Conservation (phyloP, 768 basidiomycete species). For the Tulasnella calospora region DNA sequence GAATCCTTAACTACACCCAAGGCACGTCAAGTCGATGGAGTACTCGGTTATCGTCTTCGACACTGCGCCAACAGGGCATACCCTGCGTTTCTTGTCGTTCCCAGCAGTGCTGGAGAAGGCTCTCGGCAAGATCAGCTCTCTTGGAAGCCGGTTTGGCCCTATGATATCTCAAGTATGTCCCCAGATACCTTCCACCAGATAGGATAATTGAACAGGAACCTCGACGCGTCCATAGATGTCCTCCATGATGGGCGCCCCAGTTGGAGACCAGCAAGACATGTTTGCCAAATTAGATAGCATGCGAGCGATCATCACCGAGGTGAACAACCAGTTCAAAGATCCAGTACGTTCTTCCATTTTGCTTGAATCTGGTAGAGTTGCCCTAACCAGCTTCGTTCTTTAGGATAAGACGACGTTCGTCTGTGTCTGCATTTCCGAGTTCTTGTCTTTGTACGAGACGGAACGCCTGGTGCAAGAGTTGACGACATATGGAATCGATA, state of each 20-base stretch:
- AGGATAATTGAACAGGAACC: background rate
- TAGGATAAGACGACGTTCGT: slow-evolving; percentile 99
- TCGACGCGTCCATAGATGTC: slow-evolving; percentile 59
- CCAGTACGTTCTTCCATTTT: slow-evolving; percentile 53
- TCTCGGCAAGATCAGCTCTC: slow-evolving; percentile 83
- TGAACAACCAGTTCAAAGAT: slow-evolving; percentile 99
- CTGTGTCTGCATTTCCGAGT: slow-evolving; percentile 98
- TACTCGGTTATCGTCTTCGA: slow-evolving; percentile 99
- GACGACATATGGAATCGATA: slow-evolving; percentile 92
- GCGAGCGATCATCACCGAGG: slow-evolving; percentile 95
- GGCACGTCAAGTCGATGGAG: slow-evolving; percentile 99
- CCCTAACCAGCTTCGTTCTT: background rate
- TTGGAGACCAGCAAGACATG: slow-evolving; percentile 93
- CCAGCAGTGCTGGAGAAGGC: slow-evolving; percentile 97
- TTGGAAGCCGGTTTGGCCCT: slow-evolving; percentile 93
- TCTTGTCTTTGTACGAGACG: slow-evolving; percentile 96
- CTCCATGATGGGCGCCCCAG: slow-evolving; percentile 90
- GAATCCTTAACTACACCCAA: background rate
- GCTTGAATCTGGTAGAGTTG: background rate
- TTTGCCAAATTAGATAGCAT: slow-evolving; percentile 96
- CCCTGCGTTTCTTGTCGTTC: slow-evolving; percentile 97
- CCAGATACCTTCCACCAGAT: slow-evolving; percentile 32
- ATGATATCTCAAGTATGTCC: slow-evolving; percentile 76
- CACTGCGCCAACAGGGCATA: slow-evolving; percentile 98
- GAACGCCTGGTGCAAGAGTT: slow-evolving; percentile 96